These are phyloP conservation scores for Cydonia oblonga DNA, from an alignment of 331 rosid species.

Conservation along the genomic window DNA sequence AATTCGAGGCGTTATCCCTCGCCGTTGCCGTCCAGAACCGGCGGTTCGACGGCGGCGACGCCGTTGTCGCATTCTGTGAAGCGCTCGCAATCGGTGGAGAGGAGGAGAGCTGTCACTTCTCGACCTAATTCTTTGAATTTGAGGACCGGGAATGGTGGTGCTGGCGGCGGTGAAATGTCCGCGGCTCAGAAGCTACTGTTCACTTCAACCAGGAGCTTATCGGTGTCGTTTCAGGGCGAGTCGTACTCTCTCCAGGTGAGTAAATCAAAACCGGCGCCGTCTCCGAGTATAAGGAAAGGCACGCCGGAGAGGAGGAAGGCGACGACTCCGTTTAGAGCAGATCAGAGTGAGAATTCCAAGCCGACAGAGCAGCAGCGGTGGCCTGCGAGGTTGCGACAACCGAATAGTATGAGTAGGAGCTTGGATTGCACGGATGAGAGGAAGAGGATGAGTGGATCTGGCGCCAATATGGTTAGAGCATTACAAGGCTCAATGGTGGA, in stretches of 20 bases:
- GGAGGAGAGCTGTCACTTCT: conserved; percentile 48
- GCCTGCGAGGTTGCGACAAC: conserved; percentile 43
- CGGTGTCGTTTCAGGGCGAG: conserved; percentile 91
- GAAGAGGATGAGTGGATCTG: conserved; percentile 32
- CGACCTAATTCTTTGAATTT: conserved; percentile 33
- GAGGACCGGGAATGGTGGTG: conserved; percentile 18
- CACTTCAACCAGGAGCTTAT: conserved; percentile 73
- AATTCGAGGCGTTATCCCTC: conserved; percentile 45
- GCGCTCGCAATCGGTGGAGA: conserved; percentile 56
- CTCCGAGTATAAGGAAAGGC: conserved; percentile 47
- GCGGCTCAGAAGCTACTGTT: conserved; percentile 65
- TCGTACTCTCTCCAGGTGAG: conserved; percentile 78
- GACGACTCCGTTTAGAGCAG: conserved; percentile 30
- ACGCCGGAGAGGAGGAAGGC: conserved; percentile 76
- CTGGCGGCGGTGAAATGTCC: conserved; percentile 28
- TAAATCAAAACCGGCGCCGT: conserved; percentile 47
- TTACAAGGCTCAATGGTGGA: conserved; percentile 41
- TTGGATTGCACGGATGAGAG: conserved; percentile 37
- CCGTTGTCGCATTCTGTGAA: conserved; percentile 30
- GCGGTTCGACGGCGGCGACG: conserved; percentile 33
- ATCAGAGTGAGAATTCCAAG: conserved; percentile 43
- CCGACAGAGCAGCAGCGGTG: conserved; percentile 61
- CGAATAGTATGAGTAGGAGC: conserved; percentile 46
- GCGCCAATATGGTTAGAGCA: conserved; percentile 46
- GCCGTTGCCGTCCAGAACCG: conserved; percentile 47